Base-by-base conservation (phyloP, 441 rosid genomes). In the Isatis lusitanica region DNA sequence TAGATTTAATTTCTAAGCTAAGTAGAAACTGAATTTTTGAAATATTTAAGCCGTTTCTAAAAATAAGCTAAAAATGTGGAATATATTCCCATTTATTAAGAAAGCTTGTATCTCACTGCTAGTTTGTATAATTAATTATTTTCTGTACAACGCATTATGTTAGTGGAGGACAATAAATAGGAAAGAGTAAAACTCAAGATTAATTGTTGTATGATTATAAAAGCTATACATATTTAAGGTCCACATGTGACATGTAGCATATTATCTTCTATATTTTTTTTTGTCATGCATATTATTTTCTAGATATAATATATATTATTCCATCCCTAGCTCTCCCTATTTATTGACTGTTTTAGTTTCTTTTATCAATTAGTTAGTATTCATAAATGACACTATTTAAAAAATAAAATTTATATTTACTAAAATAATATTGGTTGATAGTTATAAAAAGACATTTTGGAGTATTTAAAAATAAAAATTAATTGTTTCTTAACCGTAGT, bases 171-270 rank as follows among this genome's bases (percentile, higher is more conserved):
- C 57, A 63, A 72, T 18, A 72, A 21, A 72, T 53, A 21, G 57
- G 64, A 15, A 73, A 73, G 76, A 63, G 76, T 73, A 53, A 73
- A 63, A 44, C 48, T 46, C 48, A 73, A 73, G 76, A 63, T 53
- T 73, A 63, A 73, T 63, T 63, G 70, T 53, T 33, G 30, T 63
- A 73, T 73, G 70, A 73, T 63, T 72, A 35, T 63, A 43, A 53
- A 61, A 73, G 47, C 28, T 60, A 42, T 42, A n/a, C 28, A 30
- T 60, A 70, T 63, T 30, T 17, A 62, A 63, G n/a, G 55, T 62
- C 62, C 62, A 71, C 75, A 62, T 71, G 53, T 30, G 5, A 53
- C 58, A 26, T 60, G 62, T 47, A 59, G 12, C 42, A 47, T 70
- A 60, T 59, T 39, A 17, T 71, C 26, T 39, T 61, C 21, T 62